Base-by-base conservation (phyloP, 2,329 filamentous ascomycete genomes). In the Ophiostoma triangulosporum region DNA sequence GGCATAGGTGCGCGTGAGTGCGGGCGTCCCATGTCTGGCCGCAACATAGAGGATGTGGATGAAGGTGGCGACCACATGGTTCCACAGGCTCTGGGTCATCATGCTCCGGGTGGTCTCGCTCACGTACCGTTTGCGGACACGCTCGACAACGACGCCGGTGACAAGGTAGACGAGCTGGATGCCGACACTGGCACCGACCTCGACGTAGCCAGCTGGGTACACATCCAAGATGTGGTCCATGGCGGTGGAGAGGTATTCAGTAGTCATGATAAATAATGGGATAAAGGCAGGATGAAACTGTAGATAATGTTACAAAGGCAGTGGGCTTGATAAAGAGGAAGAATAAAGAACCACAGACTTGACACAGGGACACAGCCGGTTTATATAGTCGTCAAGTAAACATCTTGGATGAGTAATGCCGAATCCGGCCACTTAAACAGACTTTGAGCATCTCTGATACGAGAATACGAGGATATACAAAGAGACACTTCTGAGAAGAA, bases 161-260 rank as follows among this genome's bases (percentile, higher is more conserved):
- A 33, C 27, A 6, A 48, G 46, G 29, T 48, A 48, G 29, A 48
- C 27, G 46, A 48, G 46, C 29, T 48, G 46, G 46, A 48, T 48
- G 29, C 17, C 17, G 46, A 48, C 46, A 31, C 46, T 48, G 46
- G 46, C 46, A 6, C 27, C 17, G 29, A 48, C 29, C 46, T 48
- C 46, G 46, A 48, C 46, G 17, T 48, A 48, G 46, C 46, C 46
- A 17, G 46, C 17, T 1, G 46, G 17, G 17, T 32, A 48, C n/a
- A 12, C 24, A n/a, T 32, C 46, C 3, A 48, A 6, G 17, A 48
- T 2, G 17, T 2, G 1, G 46, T 48, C 29, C 29, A 48, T 48
- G 3, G 29, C 6, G 17, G 4, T 3, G 17, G 27, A 22, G 4
- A 31, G 17, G 26, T 31, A 46, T 5, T 46, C 14, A 17, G 26